phyloP scores from a whole-genome alignment of 257 asterid genomes.

The Cinchona pubescens region DNA sequence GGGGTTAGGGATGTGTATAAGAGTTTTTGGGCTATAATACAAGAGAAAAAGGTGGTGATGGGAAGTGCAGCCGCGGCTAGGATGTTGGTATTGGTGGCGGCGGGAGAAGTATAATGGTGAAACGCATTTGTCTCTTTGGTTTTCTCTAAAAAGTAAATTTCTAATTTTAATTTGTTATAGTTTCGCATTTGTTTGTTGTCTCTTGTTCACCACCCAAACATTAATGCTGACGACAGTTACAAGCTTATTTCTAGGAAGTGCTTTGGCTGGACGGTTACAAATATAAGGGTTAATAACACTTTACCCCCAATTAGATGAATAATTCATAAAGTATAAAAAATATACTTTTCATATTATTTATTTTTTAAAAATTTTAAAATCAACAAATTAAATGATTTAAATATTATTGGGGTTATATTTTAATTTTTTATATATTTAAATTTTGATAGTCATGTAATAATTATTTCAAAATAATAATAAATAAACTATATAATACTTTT shows the following conservation, averaged over 20 bases:
- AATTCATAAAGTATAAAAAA: too few species aligned
- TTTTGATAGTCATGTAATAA: too few species aligned
- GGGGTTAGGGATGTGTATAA: background rate
- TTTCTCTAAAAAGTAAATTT: background rate
- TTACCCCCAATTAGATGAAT: too few species aligned
- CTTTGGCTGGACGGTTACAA: conserved; percentile 6
- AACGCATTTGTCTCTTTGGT: conserved; percentile 3
- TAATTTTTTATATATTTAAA: too few species aligned
- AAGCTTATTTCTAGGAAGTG: conserved; percentile 18
- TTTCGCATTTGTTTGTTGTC: conserved; percentile 3
- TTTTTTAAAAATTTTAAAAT: too few species aligned
- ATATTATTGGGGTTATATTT: too few species aligned
- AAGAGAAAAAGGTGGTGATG: background rate
- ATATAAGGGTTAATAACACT: too few species aligned
- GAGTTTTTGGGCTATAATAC: background rate
- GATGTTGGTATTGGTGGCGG: background rate
- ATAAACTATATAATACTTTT: too few species aligned
- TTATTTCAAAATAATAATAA: too few species aligned
- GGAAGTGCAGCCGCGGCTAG: background rate
- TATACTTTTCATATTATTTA: too few species aligned
- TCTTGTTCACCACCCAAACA: background rate
- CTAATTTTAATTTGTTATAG: background rate
- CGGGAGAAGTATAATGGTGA: conserved; percentile 9
- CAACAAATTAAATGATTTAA: too few species aligned
- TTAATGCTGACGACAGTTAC: conserved; percentile 7